Evolutionary conservation across 345 rosid genomes (phyloP).

Genomic region (Linum trigynum): DNA sequence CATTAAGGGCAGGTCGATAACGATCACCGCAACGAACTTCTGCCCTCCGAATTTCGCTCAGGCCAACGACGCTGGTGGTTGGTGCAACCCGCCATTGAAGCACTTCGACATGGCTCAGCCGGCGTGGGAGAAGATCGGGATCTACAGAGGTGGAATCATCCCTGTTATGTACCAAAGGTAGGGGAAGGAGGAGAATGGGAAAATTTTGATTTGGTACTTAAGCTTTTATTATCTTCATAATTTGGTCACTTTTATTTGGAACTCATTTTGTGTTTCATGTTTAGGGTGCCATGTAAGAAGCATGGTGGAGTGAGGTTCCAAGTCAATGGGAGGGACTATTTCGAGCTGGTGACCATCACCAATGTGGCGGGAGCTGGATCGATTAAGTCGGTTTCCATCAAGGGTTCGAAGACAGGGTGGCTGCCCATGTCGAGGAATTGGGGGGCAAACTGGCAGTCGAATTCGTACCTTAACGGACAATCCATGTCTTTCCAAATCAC

Average conservation of each 20-base stretch:
- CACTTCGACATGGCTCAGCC: constrained; percentile 8
- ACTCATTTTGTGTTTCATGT: not conserved
- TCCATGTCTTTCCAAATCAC: not conserved
- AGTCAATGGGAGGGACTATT: not conserved
- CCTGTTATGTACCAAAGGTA: constrained; percentile 1
- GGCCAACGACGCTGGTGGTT: not conserved
- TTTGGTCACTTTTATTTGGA: not conserved
- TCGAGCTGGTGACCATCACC: not conserved
- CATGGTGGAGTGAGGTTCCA: not conserved
- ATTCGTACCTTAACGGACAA: not conserved
- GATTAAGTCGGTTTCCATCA: not conserved
- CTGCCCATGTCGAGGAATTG: not conserved
- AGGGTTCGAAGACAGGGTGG: constrained; percentile 2
- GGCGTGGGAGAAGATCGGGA: constrained; percentile 5
- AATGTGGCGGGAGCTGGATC: constrained; percentile 1
- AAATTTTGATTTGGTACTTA: not conserved
- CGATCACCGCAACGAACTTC: constrained; percentile 26
- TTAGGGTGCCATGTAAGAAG: constrained; percentile 5
- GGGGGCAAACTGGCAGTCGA: constrained; percentile 2
- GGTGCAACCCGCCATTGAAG: constrained; percentile 3
- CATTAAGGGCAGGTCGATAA: constrained; percentile 15
- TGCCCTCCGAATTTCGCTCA: constrained; percentile 23
- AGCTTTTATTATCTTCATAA: too few species aligned
- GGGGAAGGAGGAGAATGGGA: not conserved
- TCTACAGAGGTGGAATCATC: constrained; percentile 3